These are phyloP conservation scores for Alternaria gaisen DNA, from an alignment of 2,329 filamentous ascomycete species.

Conservation along the genomic window DNA sequence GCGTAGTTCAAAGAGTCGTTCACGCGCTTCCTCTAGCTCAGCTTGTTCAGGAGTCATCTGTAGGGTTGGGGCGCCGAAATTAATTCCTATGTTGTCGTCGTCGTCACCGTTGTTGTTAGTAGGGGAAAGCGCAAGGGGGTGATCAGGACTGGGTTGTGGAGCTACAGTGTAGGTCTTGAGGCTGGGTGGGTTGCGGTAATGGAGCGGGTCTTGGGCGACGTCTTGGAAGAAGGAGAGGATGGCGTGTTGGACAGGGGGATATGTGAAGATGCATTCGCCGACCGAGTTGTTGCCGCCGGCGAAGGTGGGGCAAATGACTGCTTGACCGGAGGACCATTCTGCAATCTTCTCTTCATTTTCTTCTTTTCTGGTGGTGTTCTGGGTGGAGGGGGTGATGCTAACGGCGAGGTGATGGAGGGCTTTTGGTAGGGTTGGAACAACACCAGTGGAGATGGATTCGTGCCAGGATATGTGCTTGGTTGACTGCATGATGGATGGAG, in stretches of 20 bases:
- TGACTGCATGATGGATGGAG: background rate
- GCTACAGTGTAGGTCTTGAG: constrained; percentile 23
- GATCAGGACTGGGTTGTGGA: constrained; percentile 27
- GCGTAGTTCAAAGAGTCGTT: constrained; percentile 26
- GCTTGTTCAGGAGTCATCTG: constrained; percentile 32
- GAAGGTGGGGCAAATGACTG: constrained; percentile 60
- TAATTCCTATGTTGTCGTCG: background rate
- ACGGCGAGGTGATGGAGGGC: constrained; percentile 20
- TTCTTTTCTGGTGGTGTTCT: background rate
- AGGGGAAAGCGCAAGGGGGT: constrained; percentile 24
- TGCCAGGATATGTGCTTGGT: constrained; percentile 25
- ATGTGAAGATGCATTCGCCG: constrained; percentile 68
- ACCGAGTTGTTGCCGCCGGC: constrained; percentile 70
- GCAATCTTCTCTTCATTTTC: background rate
- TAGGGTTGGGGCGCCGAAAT: constrained; percentile 6
- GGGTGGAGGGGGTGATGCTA: background rate
- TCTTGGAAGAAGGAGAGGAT: constrained; percentile 70
- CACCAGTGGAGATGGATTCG: constrained; percentile 12
- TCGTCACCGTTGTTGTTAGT: background rate
- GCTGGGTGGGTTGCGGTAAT: constrained; percentile 40
- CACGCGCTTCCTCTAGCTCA: constrained; percentile 23
- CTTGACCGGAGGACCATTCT: constrained; percentile 21
- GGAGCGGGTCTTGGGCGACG: constrained; percentile 58
- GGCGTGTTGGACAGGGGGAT: constrained; percentile 59
- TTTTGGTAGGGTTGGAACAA: constrained; percentile 13